Base-by-base conservation (phyloP, 2,329 filamentous ascomycete species). In the Scedosporium minutisporum region DNA sequence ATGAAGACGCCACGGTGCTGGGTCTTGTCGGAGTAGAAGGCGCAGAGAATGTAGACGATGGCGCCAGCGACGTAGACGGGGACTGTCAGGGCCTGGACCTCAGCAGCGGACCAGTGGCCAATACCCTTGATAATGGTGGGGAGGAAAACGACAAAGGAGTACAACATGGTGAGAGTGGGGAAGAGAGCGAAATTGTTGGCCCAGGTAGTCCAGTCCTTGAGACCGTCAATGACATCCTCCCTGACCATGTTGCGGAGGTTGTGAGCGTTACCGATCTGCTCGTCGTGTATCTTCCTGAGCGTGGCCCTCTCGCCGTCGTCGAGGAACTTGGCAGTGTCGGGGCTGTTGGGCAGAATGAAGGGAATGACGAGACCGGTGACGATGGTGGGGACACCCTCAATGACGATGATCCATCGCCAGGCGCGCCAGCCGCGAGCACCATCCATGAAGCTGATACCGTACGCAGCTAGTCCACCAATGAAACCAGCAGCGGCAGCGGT, bases 111-210 rank as follows among this genome's bases (percentile, higher is more conserved):
- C 73, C 84, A 87, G 2, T 70, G 70, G 2, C 86, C 84, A 64
- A 89, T 81, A 0, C 79, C 81, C 61, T 80, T 75, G 69, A 90
- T 88, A 65, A 90, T 90, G 1, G 85, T 88, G 0, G 87, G 87
- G 42, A 90, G 73, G 69, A 89, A 90, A 0, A 85, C 87, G 62
- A 79, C 82, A 70, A 84, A 88, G 1, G 85, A 85, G 69, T 89
- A 89, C 0, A 89, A 77, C 78, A 89, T 86, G 2, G 82, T 85
- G 66, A 87, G 84, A 18, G 78, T 76, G 4, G 84, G 82, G 66
- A 88, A 88, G 64, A 86, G 81, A 1, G 77, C 83, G 44, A 83
- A 73, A 64, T 77, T 82, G 66, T 87, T 87, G 0, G 78, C 76
- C 75, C 82, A 88, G n/a, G 87, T 80, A 62, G 84, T 86, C 85